Evolutionary conservation across 2,329 filamentous ascomycete genomes (phyloP).

Genomic region (Colletotrichum tabaci): DNA sequence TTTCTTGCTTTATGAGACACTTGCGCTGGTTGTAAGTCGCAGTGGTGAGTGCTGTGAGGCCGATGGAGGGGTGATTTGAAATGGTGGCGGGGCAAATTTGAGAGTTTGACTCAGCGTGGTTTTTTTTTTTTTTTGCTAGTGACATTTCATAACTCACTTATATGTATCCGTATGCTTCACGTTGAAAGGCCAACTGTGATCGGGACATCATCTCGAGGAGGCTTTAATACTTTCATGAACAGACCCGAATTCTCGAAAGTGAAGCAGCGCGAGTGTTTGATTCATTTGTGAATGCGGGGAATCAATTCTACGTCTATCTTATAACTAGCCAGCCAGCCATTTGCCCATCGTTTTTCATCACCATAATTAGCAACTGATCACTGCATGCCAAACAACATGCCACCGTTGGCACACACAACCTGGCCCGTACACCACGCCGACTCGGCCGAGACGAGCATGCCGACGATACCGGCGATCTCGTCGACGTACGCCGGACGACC

Average conservation of each 20-base stretch:
- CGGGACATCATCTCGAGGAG: too few relatives aligned
- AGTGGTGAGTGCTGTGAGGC: slow-evolving; percentile 3
- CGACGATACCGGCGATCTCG: slow-evolving; percentile 83
- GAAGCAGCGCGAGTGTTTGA: too few relatives aligned
- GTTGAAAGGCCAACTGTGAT: not conserved
- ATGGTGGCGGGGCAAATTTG: slow-evolving; percentile 35
- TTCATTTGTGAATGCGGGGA: slow-evolving; percentile 4
- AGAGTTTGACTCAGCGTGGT: slow-evolving; percentile 35
- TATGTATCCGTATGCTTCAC: not conserved
- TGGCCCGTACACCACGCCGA: slow-evolving; percentile 85
- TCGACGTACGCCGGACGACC: slow-evolving; percentile 75
- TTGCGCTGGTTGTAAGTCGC: not conserved
- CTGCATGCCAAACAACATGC: slow-evolving; percentile 66
- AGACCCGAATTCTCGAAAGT: not conserved
- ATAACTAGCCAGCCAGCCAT: not conserved
- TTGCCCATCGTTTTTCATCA: not conserved
- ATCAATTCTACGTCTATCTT: slow-evolving; percentile 33
- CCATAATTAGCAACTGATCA: slow-evolving; percentile 11
- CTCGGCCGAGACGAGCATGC: slow-evolving; percentile 81
- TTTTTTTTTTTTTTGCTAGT: slow-evolving; percentile 14
- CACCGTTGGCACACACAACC: slow-evolving; percentile 85
- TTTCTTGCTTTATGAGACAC: not conserved
- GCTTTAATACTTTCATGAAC: not conserved
- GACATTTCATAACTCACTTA: slow-evolving; percentile 25
- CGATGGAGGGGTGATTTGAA: slow-evolving; percentile 36